phyloP scores from a whole-genome alignment of 768 basidiomycete species.

The Termitomyces titanicus region DNA sequence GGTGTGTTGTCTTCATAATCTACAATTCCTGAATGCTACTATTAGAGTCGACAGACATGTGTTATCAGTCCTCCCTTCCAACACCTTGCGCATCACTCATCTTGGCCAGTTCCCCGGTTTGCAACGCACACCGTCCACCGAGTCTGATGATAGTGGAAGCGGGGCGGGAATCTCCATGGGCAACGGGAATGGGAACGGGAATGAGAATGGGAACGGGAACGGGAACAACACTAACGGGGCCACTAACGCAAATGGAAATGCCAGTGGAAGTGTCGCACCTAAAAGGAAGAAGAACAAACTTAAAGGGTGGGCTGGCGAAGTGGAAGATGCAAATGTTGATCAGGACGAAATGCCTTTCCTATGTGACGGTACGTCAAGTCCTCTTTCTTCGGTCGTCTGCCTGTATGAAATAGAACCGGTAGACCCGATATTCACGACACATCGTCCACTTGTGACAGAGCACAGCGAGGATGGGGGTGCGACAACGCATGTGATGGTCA shows the following conservation, averaged over 20 bases:
- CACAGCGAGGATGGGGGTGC: constrained; percentile 65
- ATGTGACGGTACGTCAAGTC: constrained; percentile 31
- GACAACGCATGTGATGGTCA: constrained; percentile 61
- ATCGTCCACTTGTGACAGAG: constrained; percentile 56
- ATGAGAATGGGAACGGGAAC: neutral
- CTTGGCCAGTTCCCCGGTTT: constrained; percentile 41
- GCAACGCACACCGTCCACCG: constrained; percentile 27
- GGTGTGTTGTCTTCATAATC: constrained; percentile 34
- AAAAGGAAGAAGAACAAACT: constrained; percentile 46
- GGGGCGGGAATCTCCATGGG: neutral
- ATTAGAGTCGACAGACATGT: constrained; percentile 37
- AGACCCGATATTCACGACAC: constrained; percentile 52
- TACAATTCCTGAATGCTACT: neutral
- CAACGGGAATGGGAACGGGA: neutral
- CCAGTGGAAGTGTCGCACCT: constrained; percentile 18
- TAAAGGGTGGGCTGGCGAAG: constrained; percentile 79
- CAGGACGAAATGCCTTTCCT: constrained; percentile 28
- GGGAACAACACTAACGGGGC: neutral
- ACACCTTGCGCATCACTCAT: constrained; percentile 41
- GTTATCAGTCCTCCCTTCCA: constrained; percentile 57
- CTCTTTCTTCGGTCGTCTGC: neutral
- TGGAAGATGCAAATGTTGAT: constrained; percentile 31
- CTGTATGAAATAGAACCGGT: neutral
- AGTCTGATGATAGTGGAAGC: constrained; percentile 17
- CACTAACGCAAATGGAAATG: constrained; percentile 10